Evolutionary conservation across 306 rosid species (phyloP).

Genomic region (Echinosophora koreensis): DNA sequence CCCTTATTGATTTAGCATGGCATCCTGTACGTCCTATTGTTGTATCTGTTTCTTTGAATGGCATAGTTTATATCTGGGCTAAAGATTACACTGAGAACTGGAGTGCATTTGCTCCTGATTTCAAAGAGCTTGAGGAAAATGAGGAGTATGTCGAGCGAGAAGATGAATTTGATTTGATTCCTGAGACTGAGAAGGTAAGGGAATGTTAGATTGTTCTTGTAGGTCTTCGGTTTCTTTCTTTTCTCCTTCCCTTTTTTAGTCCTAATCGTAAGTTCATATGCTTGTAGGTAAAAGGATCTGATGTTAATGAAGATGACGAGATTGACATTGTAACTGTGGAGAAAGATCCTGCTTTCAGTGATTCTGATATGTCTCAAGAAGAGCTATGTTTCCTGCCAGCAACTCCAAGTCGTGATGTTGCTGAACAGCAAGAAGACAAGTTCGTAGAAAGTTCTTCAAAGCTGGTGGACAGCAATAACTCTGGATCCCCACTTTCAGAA

Average conservation of each 20-base stretch:
- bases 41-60: conserved; percentile 90
- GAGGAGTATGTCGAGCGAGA: conserved; percentile 94
- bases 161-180: conserved; percentile 96
- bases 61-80: conserved; percentile 93
- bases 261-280: conserved; percentile 1
- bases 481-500: conserved; percentile 94
- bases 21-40: conserved; percentile 95
- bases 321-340: conserved; percentile 84
- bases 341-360: conserved; percentile 84
- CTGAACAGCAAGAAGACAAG: conserved; percentile 80
- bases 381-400: conserved; percentile 93
- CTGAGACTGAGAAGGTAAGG: conserved; percentile 87
- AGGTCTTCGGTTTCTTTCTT: background rate
- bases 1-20: conserved; percentile 95
- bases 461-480: conserved; percentile 76
- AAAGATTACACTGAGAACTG: conserved; percentile 98
- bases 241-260: conserved; percentile 6
- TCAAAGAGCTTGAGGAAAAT: conserved; percentile 98
- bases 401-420: conserved; percentile 72
- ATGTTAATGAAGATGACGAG: conserved; percentile 85
- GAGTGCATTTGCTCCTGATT: conserved; percentile 99
- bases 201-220: conserved; percentile 16
- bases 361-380: conserved; percentile 90
- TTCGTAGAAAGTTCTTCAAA: conserved; percentile 77
- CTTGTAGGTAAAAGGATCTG: conserved; percentile 80